phyloP scores from a whole-genome alignment of 768 basidiomycete species.

The Polyporus arcularius region DNA sequence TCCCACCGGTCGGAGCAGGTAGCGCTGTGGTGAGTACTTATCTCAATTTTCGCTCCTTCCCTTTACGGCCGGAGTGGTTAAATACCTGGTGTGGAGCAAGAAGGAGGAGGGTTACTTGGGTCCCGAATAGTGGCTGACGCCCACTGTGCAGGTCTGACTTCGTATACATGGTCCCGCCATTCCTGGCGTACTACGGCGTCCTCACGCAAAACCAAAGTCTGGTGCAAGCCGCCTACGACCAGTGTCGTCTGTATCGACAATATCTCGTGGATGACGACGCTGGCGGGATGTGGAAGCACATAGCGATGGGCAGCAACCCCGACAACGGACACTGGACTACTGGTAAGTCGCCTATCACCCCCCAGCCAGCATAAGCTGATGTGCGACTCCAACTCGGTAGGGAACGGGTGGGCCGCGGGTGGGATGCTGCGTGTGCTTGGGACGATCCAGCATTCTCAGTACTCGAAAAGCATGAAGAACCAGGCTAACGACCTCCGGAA shows the following conservation, averaged over 20 bases:
- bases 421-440: constrained; percentile 84
- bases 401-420: constrained; percentile 88
- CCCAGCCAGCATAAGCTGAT: neutral
- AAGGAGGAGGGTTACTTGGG: too few relatives aligned
- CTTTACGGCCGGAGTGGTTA: too few relatives aligned
- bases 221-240: constrained; percentile 57
- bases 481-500: constrained; percentile 58
- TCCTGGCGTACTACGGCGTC: constrained; percentile 83
- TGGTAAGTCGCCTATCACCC: constrained; percentile 39
- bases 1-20: constrained; percentile 71
- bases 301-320: constrained; percentile 53
- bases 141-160: constrained; percentile 63
- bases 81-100: too few relatives aligned
- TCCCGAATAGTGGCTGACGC: neutral
- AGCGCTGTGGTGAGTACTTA: constrained; percentile 63
- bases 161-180: constrained; percentile 85
- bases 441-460: constrained; percentile 68
- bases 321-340: constrained; percentile 84
- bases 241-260: constrained; percentile 65
- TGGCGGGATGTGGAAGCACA: constrained; percentile 74
- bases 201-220: constrained; percentile 57
- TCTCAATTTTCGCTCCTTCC: too few relatives aligned
- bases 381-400: constrained; percentile 34
- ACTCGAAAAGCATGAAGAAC: constrained; percentile 43
- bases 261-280: constrained; percentile 56